Base-by-base conservation (phyloP, 1,284 basidiomycete genomes). In the Papiliotrema fonsecae region DNA sequence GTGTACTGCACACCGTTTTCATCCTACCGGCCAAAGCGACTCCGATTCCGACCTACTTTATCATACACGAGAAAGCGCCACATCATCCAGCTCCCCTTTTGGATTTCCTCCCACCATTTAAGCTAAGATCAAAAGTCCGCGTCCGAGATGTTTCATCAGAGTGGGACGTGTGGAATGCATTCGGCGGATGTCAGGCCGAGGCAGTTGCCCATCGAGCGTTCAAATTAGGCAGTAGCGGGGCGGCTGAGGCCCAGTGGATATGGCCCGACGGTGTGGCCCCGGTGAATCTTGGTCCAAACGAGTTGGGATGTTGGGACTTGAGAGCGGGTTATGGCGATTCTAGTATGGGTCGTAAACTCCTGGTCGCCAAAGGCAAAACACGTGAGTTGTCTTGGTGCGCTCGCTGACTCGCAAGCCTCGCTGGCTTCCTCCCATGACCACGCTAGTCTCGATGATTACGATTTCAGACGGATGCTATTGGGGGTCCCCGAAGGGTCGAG, bases 61-160 rank as follows among this genome's bases (percentile, higher is more conserved):
- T 74, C 71, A 39, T 80, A 76, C 25, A 76, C 78, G 53, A 77
- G 70, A 35, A 80, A 78, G 30, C 88, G 83, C 68, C 73, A 87
- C 47, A 73, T 92, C 64, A 93, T 93, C 71, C 84, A 83, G 61
- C 87, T 85, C 69, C 73, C 6, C 53, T 72, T 2, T 36, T 45
- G 9, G 53, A 45, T 26, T 49, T 65, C 2, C 50, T 72, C 2
- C 57, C 62, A 61, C 85, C 87, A 6, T 91, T 90, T 73, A 81
- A 94, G 49, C 79, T 99, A 2, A 83, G 94, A 5, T 84, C 88
- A 25, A 96, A 92, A 70, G 88, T 97, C 31, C 85, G 84, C 65
- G 74, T 97, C 34, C 78, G 80, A 42, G 85, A 91, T 64, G 85
- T 85, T 1, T 81, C 83, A 1, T 77, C 82, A 3, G 79, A 87